Evolutionary conservation across 2,329 filamentous ascomycete species (phyloP), one percentile per base, ranked within the genome.

Genomic region (Botrytis paeoniae): DNA sequence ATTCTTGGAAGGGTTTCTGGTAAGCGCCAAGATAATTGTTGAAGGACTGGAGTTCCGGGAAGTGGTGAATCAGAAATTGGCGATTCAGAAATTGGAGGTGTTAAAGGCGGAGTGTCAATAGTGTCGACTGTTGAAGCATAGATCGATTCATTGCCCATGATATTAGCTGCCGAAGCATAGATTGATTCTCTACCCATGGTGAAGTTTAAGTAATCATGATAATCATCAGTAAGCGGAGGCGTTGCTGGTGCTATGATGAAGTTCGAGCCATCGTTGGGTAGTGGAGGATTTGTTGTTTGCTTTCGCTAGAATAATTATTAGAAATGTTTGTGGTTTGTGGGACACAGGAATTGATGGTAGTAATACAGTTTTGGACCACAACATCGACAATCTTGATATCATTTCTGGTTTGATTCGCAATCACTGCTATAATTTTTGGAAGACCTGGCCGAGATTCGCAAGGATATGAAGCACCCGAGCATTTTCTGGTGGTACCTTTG

Each of bases 1-100:
- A 69, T 69, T 32, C 65, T 69, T 41, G 65, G 48, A 22, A 57
- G n/a, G 20, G 29, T 35, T 41, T 69, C 48, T 69, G 65, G 48
- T 57, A 69, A 35, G 54, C 29, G 48, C 65, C 65, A 69, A 20
- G 29, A 41, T 48, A 69, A 10, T 69, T 69, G 65, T 43, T 57
- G 65, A 9, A 69, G 22, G 7, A 9, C 22, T 62, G 60, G 25
- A 18, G 51, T 3, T 65, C 32, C 22, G 1, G 63, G 63, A 25
- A 35, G n/a, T 48, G 63, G 22, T 18, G 51, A 57, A 18, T 57
- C 43, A 1, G 32, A 32, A 16, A 45, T 37, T 48, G 63, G 43
- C 4, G 51, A 54, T 54, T 54, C n/a, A 54, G n/a, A 29, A 18
- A 54, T 54, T 57, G 51, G n/a, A 41, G 60, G 37, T 14, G 14